Evolutionary conservation across 371 early-diverging fungal species (phyloP).

Genomic region (Zychaea mexicana): DNA sequence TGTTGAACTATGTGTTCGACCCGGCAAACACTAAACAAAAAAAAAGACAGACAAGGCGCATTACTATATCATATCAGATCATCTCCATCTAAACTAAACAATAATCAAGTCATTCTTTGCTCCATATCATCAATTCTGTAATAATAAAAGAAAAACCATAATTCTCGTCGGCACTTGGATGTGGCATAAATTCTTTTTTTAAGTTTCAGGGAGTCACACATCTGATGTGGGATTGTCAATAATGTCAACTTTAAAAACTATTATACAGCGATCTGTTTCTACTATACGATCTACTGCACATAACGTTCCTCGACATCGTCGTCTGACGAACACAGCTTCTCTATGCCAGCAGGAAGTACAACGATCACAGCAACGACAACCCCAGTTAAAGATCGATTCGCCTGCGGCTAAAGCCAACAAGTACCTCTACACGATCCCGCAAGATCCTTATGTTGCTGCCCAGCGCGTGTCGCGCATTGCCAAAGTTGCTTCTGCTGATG

Average conservation of each 20-base stretch:
- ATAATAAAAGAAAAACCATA: too few species aligned
- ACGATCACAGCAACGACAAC: background rate
- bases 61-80: too few species aligned
- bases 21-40: background rate
- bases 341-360: too few species aligned
- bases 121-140: too few species aligned
- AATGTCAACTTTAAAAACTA: background rate
- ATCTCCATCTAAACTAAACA: too few species aligned
- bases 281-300: background rate
- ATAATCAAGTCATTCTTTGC: too few species aligned
- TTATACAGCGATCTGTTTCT: background rate
- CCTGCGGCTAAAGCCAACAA: background rate
- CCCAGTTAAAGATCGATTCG: background rate
- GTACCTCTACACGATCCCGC: slow-evolving; percentile 10
- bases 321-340: background rate
- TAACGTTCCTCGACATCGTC: background rate
- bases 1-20: slow-evolving; percentile 14
- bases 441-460: slow-evolving; percentile 12
- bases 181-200: too few species aligned
- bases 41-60: too few species aligned
- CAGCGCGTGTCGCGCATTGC: slow-evolving; percentile 11
- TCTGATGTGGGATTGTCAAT: too few species aligned
- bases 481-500: slow-evolving; percentile 6
- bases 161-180: too few species aligned
- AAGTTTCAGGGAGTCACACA: too few species aligned